A percentile compares a stretch with the other conserved stretches of the same genome.
Evolutionary conservation across 1,284 basidiomycete species (phyloP).

Genomic region (Afroboletus lepidellus): DNA sequence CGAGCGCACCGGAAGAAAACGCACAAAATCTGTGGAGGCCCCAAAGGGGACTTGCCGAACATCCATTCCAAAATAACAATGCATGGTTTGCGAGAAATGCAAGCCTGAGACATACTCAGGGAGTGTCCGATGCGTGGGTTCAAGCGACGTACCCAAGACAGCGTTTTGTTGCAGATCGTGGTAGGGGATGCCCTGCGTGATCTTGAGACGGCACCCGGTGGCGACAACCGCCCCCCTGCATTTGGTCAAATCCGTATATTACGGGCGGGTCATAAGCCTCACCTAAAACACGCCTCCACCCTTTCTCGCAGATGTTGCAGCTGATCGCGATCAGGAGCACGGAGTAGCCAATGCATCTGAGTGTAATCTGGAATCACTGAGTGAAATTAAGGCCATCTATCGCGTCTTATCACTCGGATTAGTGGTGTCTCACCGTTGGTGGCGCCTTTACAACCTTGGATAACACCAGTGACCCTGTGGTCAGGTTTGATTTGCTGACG

Average conservation of each 20-base stretch:
- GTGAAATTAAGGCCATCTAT: conserved; percentile 1
- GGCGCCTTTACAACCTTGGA: conserved; percentile 60
- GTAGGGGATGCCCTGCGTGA: conserved; percentile 42
- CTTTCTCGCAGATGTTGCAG: conserved; percentile 49
- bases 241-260: conserved; percentile 4
- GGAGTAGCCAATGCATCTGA: conserved; percentile 62
- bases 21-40: conserved; percentile 68
- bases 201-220: conserved; percentile 62
- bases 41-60: conserved; percentile 36
- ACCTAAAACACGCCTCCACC: conserved; percentile 61
- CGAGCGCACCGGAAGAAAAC: conserved; percentile 24
- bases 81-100: conserved; percentile 45
- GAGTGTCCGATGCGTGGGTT: neutral
- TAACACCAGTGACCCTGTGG: conserved; percentile 67
- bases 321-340: conserved; percentile 61
- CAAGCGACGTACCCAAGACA: conserved; percentile 46
- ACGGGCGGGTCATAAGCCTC: conserved; percentile 6
- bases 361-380: conserved; percentile 80
- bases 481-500: conserved; percentile 70
- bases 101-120: conserved; percentile 36
- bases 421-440: conserved; percentile 52
- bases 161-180: conserved; percentile 64
- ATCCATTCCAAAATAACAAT: conserved; percentile 40
- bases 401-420: neutral
- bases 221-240: conserved; percentile 67